Evolutionary conservation across 352 stramenopile genomes (phyloP).

Genomic region (Globisporangium nagaii): DNA sequence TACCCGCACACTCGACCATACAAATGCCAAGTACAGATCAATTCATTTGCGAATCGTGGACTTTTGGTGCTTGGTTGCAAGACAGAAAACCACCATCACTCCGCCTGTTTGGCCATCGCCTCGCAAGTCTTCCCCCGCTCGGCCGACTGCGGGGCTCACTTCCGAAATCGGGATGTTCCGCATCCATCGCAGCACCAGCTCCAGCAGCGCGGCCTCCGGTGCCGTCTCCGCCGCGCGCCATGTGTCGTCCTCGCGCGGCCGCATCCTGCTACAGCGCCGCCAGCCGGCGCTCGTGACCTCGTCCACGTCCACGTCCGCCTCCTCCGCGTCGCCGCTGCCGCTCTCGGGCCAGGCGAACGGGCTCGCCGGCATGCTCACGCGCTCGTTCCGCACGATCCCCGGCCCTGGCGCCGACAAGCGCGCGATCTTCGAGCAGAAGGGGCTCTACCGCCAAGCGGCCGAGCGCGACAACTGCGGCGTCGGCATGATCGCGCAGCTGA

Average conservation of each 20-base stretch:
- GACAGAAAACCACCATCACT: constrained; percentile 1
- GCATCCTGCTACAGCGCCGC: constrained; percentile 15
- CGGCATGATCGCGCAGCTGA: constrained; percentile 94
- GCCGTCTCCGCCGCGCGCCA: constrained; percentile 13
- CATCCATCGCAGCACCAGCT: constrained; percentile 28
- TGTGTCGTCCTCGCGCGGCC: background rate
- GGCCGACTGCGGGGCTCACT: too few relatives aligned
- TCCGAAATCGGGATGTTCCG: constrained; percentile 33
- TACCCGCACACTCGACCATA: constrained; percentile 9
- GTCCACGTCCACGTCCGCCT: constrained; percentile 1
- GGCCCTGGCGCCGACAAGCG: constrained; percentile 44
- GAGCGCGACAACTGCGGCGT: constrained; percentile 90
- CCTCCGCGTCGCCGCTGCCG: constrained; percentile 13
- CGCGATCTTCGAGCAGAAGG: constrained; percentile 46
- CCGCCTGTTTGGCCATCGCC: constrained; percentile 12
- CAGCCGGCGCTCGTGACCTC: constrained; percentile 11
- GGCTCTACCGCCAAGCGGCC: constrained; percentile 44
- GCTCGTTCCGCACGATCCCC: constrained; percentile 38
- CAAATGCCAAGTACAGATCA: constrained; percentile 13
- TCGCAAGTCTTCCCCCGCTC: too few relatives aligned
- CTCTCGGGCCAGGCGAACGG: constrained; percentile 3
- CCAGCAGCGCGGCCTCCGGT: constrained; percentile 11
- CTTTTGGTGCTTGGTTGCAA: constrained; percentile 7
- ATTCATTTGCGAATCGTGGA: constrained; percentile 13
- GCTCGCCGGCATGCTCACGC: constrained; percentile 9